phyloP scores from a whole-genome alignment of 805 yeast genomes.

The Teunomyces lycoperdinae region DNA sequence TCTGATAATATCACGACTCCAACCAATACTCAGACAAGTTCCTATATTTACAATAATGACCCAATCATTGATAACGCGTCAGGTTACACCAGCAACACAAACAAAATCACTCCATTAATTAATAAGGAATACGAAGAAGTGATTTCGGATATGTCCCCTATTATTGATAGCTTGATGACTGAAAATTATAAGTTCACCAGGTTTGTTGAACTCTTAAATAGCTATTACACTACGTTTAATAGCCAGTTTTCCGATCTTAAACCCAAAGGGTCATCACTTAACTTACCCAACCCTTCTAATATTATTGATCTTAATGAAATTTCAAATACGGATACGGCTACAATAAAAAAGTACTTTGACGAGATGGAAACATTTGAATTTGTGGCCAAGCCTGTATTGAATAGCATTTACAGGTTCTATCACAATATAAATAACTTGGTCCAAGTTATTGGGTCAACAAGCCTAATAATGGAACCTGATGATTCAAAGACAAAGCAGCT shows the following conservation, averaged over 20 bases:
- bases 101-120: neutral
- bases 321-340: constrained; percentile 10
- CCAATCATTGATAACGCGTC: constrained; percentile 28
- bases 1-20: constrained; percentile 12
- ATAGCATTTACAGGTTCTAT: constrained; percentile 32
- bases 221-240: constrained; percentile 27
- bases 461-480: constrained; percentile 6
- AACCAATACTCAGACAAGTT: constrained; percentile 14
- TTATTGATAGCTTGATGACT: constrained; percentile 32
- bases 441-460: constrained; percentile 5
- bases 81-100: constrained; percentile 4
- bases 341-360: constrained; percentile 18
- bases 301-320: constrained; percentile 24
- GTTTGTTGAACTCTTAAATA: constrained; percentile 26
- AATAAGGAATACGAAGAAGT: constrained; percentile 30
- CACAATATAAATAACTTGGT: constrained; percentile 21
- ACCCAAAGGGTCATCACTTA: constrained; percentile 5
- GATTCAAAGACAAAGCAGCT: constrained; percentile 18
- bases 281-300: constrained; percentile 31
- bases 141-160: constrained; percentile 30
- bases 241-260: constrained; percentile 20
- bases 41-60: constrained; percentile 25
- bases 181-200: constrained; percentile 37
- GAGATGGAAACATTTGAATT: constrained; percentile 37
- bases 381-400: constrained; percentile 32